These are phyloP conservation scores for Coniferiporia sulphurascens DNA, from an alignment of 1,284 basidiomycete species.

Conservation along the genomic window DNA sequence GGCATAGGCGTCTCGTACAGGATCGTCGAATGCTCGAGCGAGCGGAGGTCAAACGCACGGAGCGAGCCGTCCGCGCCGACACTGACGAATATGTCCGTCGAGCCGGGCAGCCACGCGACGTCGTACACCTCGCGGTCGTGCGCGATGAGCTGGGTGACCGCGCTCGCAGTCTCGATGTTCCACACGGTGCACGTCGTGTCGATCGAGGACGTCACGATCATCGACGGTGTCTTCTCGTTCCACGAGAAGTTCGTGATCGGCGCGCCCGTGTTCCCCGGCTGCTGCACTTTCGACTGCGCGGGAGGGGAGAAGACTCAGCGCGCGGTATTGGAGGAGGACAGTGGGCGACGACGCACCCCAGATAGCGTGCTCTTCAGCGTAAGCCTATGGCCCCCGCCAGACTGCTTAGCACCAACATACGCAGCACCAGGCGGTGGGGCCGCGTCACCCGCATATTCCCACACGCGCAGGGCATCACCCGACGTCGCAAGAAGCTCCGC, in stretches of 20 bases:
- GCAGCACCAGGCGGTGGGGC: constrained; percentile 45
- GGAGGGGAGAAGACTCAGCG: too few relatives aligned
- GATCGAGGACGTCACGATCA: constrained; percentile 93
- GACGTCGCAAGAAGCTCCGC: constrained; percentile 87
- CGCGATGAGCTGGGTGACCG: constrained; percentile 95
- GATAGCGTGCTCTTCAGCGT: constrained; percentile 68
- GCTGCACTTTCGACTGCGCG: constrained; percentile 80
- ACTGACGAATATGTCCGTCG: constrained; percentile 96
- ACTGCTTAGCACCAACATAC: constrained; percentile 68
- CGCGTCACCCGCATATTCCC: constrained; percentile 73
- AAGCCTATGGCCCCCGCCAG: constrained; percentile 52
- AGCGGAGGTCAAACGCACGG: constrained; percentile 94
- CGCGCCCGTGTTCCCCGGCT: constrained; percentile 68
- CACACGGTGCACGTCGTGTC: constrained; percentile 95
- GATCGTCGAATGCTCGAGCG: constrained; percentile 97
- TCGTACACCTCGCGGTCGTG: constrained; percentile 99
- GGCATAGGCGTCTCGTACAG: constrained; percentile 91
- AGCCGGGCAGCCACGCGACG: constrained; percentile 97
- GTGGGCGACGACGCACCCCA: constrained; percentile 57
- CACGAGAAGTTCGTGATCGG: constrained; percentile 95
- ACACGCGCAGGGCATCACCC: constrained; percentile 84
- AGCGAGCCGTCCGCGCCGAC: constrained; percentile 97
- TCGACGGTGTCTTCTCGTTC: constrained; percentile 85
- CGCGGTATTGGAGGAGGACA: constrained; percentile 1
- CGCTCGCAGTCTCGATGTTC: constrained; percentile 96